Base-by-base conservation (phyloP, 768 basidiomycete species). In the Hygrophoropsis aurantiaca region DNA sequence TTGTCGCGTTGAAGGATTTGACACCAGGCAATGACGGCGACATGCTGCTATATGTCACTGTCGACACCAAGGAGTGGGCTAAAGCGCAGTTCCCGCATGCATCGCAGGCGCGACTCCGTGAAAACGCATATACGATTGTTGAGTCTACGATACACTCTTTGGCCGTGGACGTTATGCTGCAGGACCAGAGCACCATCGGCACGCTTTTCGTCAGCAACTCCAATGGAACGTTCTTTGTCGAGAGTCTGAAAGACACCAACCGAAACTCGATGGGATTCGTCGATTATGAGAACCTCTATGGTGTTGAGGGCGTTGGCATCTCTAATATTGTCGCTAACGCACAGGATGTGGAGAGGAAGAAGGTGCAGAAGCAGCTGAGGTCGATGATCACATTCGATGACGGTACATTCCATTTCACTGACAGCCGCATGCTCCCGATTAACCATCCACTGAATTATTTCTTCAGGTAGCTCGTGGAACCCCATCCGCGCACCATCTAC, bases 161-260 rank as follows among this genome's bases (percentile, higher is more conserved):
- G 20, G 91, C 87, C 4, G 90, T 99, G 32, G 97, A 99, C 60
- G 94, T 98, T 38, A 81, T 95, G 42, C 75, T 90, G 8, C 81
- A 84, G 46, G 80, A 85, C 52, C 65, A 71, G 40, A 70, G 70
- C 46, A 65, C 72, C 9, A 80, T 94, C 35, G 97, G 97, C 2
- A 97, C 95, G 2, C 71, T 99, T 11, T 99, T 97, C 72, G 87
- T 95, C 45, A 90, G 87, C 69, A 97, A 97, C 66, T 91, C 89
- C 30, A 94, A 97, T 57, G 97, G 97, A 3, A 97, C 94, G 11
- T 94, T 82, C 67, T 99, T 98, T 64, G 87, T 93, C 9, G 80
- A 94, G 67, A 87, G 88, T 56, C 74, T 99, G 49, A 81, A 85
- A 68, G 85, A 95, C 59, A 98, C 97, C 4, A 98, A 98, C 64